Base-by-base conservation (phyloP, 1,284 basidiomycete genomes). In the Mixia osmundae region DNA sequence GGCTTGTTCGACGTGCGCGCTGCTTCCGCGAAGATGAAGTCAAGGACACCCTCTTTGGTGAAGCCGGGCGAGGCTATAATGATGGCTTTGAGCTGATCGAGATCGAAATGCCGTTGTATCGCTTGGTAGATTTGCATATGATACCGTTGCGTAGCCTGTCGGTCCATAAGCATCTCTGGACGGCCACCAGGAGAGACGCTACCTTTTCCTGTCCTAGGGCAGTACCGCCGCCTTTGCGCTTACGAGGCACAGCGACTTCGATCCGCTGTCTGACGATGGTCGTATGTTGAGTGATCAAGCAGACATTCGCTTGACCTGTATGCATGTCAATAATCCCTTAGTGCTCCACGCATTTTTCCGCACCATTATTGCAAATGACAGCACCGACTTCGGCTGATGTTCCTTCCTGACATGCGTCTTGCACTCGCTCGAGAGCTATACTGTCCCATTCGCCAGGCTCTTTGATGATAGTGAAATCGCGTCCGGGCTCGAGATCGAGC, bases 11-110 rank as follows among this genome's bases (percentile, higher is more conserved):
- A 72, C 30, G 76, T 70, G 44, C 68, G 66, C 20, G 65, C 66
- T 0, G 85, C 80, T 59, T 91, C 79, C 21, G 67, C 64, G 50
- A 82, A 64, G 54, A 94, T 69, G 54, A 74, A 77, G 43, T 87
- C 78, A 54, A 73, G 75, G 3, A 94, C 77, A 1, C 74, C 64
- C 47, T 99, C 91, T 51, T 77, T 70, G 15, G 87, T 77, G 69
- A 91, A 95, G 1, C 89, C 91, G 4, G 91, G 89, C 44, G 79
- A 87, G 4, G 91, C 91, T 46, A 99, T 75, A 33, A 97, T 80
- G 47, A 99, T 76, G 1, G 80, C 83, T 29, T 76, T 76, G 27
- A 97, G 64, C 21, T 68, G 57, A 18, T 71, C 63, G 49, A 76
- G 85, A 9, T 83, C 79, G 41, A 97, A 76, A 54, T 95, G 76